Evolutionary conservation across 1,284 basidiomycete genomes (phyloP).

Genomic region (Clitocybe nebularis): DNA sequence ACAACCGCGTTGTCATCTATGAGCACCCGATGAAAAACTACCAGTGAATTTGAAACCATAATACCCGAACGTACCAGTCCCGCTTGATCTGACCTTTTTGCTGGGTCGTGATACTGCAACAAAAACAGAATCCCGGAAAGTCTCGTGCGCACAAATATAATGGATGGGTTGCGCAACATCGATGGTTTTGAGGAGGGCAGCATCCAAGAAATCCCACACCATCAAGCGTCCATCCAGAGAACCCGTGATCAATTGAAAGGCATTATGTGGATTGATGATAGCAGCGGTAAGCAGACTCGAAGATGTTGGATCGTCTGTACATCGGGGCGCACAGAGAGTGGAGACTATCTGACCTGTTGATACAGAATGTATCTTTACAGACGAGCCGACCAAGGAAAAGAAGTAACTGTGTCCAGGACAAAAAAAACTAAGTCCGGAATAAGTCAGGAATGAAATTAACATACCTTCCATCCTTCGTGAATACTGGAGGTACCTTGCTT

Average conservation of each 20-base stretch:
- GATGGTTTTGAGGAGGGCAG: conserved; percentile 72
- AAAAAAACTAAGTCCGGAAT: conserved; percentile 5
- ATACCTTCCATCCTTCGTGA: conserved; percentile 86
- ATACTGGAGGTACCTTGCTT: conserved; percentile 67
- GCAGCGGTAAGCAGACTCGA: conserved; percentile 69
- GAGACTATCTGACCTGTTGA: conserved; percentile 77
- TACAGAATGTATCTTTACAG: conserved; percentile 80
- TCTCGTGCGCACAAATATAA: conserved; percentile 66
- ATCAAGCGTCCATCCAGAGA: conserved; percentile 83
- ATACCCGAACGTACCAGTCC: conserved; percentile 36
- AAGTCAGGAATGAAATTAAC: conserved; percentile 13
- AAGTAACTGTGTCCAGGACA: conserved; percentile 62
- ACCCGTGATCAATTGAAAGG: conserved; percentile 86
- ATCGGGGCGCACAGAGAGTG: conserved; percentile 57
- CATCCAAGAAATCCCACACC: conserved; percentile 94
- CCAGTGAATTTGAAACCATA: not conserved
- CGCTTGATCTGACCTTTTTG: conserved; percentile 44
- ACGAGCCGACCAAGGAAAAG: conserved; percentile 75
- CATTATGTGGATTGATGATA: conserved; percentile 80
- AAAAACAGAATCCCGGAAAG: conserved; percentile 66
- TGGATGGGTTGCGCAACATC: conserved; percentile 69
- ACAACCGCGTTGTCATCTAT: conserved; percentile 52
- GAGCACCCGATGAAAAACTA: not conserved
- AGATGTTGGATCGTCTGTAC: conserved; percentile 34
- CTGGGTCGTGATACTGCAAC: conserved; percentile 54